Percentiles rank a stretch among this genome's conserved stretches.
These are phyloP conservation scores for Termitomyces sp. DNA, from an alignment of 768 basidiomycete genomes.

Conservation along the genomic window DNA sequence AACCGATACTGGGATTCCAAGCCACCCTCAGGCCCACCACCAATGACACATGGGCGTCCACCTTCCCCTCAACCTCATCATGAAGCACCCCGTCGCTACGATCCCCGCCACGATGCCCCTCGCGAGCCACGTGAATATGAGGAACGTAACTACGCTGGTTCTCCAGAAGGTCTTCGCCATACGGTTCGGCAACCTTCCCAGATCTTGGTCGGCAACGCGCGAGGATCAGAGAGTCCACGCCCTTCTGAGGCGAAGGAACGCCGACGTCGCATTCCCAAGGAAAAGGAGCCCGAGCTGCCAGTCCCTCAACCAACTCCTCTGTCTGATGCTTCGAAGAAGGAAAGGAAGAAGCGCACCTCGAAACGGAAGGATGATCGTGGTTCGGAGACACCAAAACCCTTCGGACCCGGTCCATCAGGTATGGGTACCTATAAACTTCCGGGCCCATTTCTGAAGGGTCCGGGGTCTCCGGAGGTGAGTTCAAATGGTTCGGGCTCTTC, in stretches of 20 bases:
- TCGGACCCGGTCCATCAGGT: constrained; percentile 18
- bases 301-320: constrained; percentile 19
- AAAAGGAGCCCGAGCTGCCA: constrained; percentile 35
- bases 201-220: constrained; percentile 24
- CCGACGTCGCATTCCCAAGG: constrained; percentile 39
- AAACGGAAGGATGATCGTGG: constrained; percentile 42
- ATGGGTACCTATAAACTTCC: constrained; percentile 21
- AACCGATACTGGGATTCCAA: constrained; percentile 61
- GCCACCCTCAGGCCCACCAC: constrained; percentile 28
- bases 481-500: constrained; percentile 62
- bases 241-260: constrained; percentile 42
- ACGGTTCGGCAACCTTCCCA: constrained; percentile 27
- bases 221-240: constrained; percentile 60
- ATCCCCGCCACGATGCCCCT: constrained; percentile 51
- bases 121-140: constrained; percentile 45
- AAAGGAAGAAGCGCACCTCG: constrained; percentile 44
- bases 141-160: constrained; percentile 37
- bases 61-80: constrained; percentile 31
- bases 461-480: constrained; percentile 56
- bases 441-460: constrained; percentile 32
- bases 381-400: constrained; percentile 40
- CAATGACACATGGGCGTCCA: constrained; percentile 22
- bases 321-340: constrained; percentile 50
- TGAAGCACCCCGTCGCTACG: constrained; percentile 53
- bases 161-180: constrained; percentile 38